Evolutionary conservation across 257 asterid species (phyloP).

Genomic region (Solanum tacnaense): DNA sequence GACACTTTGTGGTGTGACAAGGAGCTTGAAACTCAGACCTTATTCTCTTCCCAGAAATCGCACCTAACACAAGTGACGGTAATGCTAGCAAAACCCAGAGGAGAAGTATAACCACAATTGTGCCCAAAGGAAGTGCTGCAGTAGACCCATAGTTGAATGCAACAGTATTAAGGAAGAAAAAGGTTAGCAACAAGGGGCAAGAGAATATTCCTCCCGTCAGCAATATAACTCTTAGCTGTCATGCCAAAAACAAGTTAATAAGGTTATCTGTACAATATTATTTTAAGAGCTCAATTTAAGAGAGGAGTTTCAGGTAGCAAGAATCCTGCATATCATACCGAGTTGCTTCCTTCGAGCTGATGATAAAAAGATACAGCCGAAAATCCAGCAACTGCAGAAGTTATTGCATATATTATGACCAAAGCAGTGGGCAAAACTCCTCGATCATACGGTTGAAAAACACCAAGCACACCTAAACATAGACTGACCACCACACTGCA

Average conservation of each 20-base stretch:
- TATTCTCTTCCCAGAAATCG: not conserved
- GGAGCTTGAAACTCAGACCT: constrained; percentile 3
- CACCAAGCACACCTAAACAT: constrained; percentile 13
- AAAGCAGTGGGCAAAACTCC: constrained; percentile 1
- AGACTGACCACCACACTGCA: constrained; percentile 5
- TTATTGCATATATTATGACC: constrained; percentile 3
- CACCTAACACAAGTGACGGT: constrained; percentile 13
- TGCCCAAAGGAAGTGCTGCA: constrained; percentile 10
- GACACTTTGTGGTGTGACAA: constrained; percentile 12
- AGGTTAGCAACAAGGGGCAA: constrained; percentile 5
- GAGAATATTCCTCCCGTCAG: constrained; percentile 12
- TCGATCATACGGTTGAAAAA: constrained; percentile 16
- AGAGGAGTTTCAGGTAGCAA: not conserved
- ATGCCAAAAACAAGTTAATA: not conserved
- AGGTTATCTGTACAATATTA: not conserved
- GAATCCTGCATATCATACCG: constrained; percentile 1
- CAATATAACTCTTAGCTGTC: constrained; percentile 2
- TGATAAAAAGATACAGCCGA: constrained; percentile 4
- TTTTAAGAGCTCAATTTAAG: not conserved
- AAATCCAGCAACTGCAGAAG: constrained; percentile 7
- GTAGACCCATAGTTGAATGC: constrained; percentile 9
- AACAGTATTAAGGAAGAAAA: constrained; percentile 7
- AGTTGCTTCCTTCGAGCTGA: constrained; percentile 15
- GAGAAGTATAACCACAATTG: constrained; percentile 4
- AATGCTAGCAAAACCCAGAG: constrained; percentile 5